A percentile compares a stretch with the other conserved stretches of the same genome.
Evolutionary conservation across 768 basidiomycete genomes (phyloP).

Genomic region (Grammothele lineata): DNA sequence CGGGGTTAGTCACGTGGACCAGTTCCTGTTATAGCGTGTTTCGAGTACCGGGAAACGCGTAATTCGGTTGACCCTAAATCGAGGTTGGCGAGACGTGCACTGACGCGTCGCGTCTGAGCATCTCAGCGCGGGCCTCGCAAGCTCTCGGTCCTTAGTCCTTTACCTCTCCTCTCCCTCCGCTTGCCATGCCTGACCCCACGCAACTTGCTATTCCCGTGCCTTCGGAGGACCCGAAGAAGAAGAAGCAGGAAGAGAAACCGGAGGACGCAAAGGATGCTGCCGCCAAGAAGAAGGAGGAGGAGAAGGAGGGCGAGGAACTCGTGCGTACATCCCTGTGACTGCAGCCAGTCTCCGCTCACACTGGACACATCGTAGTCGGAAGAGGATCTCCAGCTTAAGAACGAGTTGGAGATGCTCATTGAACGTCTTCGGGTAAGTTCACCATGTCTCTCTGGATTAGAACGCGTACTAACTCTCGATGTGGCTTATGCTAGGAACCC

Average conservation of each 20-base stretch:
- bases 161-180: constrained; percentile 2
- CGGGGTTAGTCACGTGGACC: neutral
- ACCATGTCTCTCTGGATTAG: neutral
- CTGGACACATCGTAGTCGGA: constrained; percentile 60
- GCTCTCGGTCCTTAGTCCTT: constrained; percentile 5
- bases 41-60: constrained; percentile 10
- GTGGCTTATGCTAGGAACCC: constrained; percentile 60
- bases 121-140: neutral
- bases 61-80: constrained; percentile 5
- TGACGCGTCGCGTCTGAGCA: constrained; percentile 17
- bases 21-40: neutral
- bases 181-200: constrained; percentile 49
- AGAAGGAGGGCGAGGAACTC: constrained; percentile 63
- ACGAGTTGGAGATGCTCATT: constrained; percentile 94
- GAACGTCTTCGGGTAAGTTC: constrained; percentile 80
- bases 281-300: constrained; percentile 35
- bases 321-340: constrained; percentile 41
- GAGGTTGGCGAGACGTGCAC: constrained; percentile 5
- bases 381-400: constrained; percentile 90
- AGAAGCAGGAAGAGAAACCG: constrained; percentile 53
- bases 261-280: constrained; percentile 42
- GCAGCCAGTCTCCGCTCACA: neutral
- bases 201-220: constrained; percentile 59
- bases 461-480: constrained; percentile 5
- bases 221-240: constrained; percentile 74